Base-by-base conservation (phyloP, 2,329 filamentous ascomycete genomes). In the Aspergillus melleus region DNA sequence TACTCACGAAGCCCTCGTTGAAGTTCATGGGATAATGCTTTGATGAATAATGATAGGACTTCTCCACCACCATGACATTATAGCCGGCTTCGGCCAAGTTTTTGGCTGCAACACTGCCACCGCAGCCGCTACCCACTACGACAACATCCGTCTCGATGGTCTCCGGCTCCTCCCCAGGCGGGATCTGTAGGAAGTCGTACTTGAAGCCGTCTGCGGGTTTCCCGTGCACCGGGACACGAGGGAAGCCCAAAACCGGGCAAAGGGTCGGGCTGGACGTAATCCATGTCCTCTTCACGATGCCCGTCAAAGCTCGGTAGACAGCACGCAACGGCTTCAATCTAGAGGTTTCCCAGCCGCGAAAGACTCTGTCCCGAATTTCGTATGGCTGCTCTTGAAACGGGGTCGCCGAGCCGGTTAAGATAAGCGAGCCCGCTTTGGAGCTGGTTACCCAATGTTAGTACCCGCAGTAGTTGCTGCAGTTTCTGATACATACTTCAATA, bases 91-190 rank as follows among this genome's bases (percentile, higher is more conserved):
- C 88, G 10, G 92, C 86, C 1, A 96, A 79, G 54, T 90, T 89
- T 74, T 93, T 93, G 24, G 93, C 92, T 39, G 84, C 86, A 0
- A 96, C 92, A 10, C 84, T 91, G 46, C 90, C 92, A 63, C 93
- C 93, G 67, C 91, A 96, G 29, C 93, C 93, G 42, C 90, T 95
- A 2, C 93, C 93, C 20, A 97, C 83, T 59, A 97, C 87, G 46
- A 96, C 86, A 0, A 96, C 86, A 73, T 97, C 94, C 0, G 90
- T 89, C 56, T 92, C 86, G 44, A 96, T 78, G 3, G 82, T 81
- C 63, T 88, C 86, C 0, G 85, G 79, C 4, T 80, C 71, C 8
- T 79, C 70, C 0, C 80, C 79, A 0, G 84, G 79, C 1, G 84
- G 83, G 20, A 86, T 76, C 60, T 88, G 84, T 16, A 88, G 69